Base-by-base conservation (phyloP, 768 basidiomycete species). In the Cystobasidium onofrii region DNA sequence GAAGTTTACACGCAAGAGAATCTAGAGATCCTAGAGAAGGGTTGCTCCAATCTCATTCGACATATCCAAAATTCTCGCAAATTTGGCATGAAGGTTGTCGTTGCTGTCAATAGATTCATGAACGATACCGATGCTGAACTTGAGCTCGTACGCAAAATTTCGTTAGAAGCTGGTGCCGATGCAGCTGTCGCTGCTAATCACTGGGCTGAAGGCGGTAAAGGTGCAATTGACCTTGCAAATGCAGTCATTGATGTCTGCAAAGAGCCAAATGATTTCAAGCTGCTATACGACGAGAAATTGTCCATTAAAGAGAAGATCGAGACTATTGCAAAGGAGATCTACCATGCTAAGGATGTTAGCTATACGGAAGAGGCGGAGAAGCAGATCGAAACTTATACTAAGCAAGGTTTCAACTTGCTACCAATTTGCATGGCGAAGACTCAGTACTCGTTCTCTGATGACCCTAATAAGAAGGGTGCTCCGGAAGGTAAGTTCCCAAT, bases 401-500 rank as follows among this genome's bases (percentile, higher is more conserved):
- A 86, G 65, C 95, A 97, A 82, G 94, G 94, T 61, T 92, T 89
- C 79, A 81, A 86, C 60, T 83, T 86, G 76, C 84, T 92, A 39
- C 89, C 91, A 0, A 80, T 79, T 69, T 79, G 78, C 83, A 91
- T 94, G 91, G 92, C 92, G 62, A 95, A 96, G 85, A 98, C 95
- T 4, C 95, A 96, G 76, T 92, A 97, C 78, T 96, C 93, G 23
- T 93, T 99, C 84, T 95, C 92, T 29, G 92, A 95, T 80, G 90
- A 99, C 79, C 89, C 93, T 7, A 88, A 88, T 77, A 85, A 90
- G 75, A 97, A 97, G 84, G 88, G 89, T 77, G 92, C 89, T 0
- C 93, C 96, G 0, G 87, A 87, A 63, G 89, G 88, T 86, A 76
- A 73, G 83, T 55, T n/a, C n/a, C n/a, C 36, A 6, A 4, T 64